Base-by-base conservation (phyloP, 495 filamentous ascomycete genomes). In the Collariella sp. region DNA sequence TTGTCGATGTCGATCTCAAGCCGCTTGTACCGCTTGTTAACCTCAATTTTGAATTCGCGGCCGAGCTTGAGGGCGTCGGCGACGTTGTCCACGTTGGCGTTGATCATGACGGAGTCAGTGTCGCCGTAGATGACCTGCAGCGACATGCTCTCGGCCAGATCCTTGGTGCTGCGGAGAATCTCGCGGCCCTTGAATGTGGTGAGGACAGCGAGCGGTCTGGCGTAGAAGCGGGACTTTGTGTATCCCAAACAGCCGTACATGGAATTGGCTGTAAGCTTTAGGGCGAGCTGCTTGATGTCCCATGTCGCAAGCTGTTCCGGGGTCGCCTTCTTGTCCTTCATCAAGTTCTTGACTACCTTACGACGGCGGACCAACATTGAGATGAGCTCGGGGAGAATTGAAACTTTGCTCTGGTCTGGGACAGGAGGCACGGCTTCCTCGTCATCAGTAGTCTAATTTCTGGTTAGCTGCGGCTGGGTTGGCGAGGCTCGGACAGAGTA, bases 241-340 rank as follows among this genome's bases (percentile, higher is more conserved):
- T 96, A 98, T 59, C 93, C 93, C 62, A 98, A 72, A 79, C 93
- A 98, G 51, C 93, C 93, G 69, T 98, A 98, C 93, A 98, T 98
- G 57, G 94, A 97, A 72, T 98, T 98, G 53, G 93, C 93, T 16
- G 93, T 98, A 43, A 97, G 79, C 73, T 98, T 98, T 58, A 98
- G 78, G 29, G 93, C 93, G 64, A 95, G 76, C 68, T 98, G 93
- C 66, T 94, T 97, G 59, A 96, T 96, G 62, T 98, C 94, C 91
- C 91, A 98, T n/a, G 89, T 82, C 10, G 87, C 83, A 49, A 95
- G 81, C 68, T 98, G 80, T 52, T 96, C 89, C 12, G 84, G 73
- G 1, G 89, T 91, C 11, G 91, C 90, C 31, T 72, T 82, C 63
- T 89, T 93, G 69, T 88, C 85, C 66, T 97, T 98, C 93, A 98